Conservation (phyloP, 2,329 filamentous ascomycete species). For the Penicillium verrucosum region DNA sequence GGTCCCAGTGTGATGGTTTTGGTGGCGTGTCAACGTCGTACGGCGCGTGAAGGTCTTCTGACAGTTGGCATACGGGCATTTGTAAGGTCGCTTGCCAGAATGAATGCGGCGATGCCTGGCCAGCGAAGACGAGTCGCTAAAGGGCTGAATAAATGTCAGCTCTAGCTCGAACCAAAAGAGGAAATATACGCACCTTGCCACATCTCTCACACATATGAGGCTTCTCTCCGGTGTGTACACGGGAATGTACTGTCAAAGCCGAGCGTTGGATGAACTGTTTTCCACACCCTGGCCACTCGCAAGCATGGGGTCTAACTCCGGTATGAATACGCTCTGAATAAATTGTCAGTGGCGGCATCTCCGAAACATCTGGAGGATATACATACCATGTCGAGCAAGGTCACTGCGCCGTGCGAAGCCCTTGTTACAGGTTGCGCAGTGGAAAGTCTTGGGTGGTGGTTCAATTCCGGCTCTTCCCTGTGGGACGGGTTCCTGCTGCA, state of each 20-base stretch:
- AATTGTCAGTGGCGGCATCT: slow-evolving; percentile 3
- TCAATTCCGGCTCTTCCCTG: slow-evolving; percentile 44
- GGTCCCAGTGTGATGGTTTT: slow-evolving; percentile 92
- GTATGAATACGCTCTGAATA: slow-evolving; percentile 86
- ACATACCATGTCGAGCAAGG: slow-evolving; percentile 85
- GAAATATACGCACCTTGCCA: slow-evolving; percentile 68
- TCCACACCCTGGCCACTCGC: slow-evolving; percentile 81
- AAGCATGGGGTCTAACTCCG: slow-evolving; percentile 85
- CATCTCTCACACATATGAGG: slow-evolving; percentile 97
- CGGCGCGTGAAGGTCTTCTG: slow-evolving; percentile 97
- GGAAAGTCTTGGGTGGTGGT: slow-evolving; percentile 69
- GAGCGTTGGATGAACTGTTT: slow-evolving; percentile 98
- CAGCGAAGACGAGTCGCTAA: slow-evolving; percentile 92
- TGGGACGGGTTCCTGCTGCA: slow-evolving; percentile 43
- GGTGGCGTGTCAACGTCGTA: slow-evolving; percentile 90
- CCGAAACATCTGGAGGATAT: background rate
- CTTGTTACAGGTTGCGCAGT: slow-evolving; percentile 86
- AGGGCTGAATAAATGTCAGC: slow-evolving; percentile 60
- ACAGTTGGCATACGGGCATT: slow-evolving; percentile 94
- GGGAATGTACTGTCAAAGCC: slow-evolving; percentile 88
- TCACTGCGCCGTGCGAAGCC: slow-evolving; percentile 92
- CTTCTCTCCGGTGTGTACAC: slow-evolving; percentile 96
- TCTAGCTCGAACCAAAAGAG: background rate
- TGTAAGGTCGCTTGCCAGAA: slow-evolving; percentile 92
- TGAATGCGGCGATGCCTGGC: slow-evolving; percentile 93